These are phyloP conservation scores for Cornus kousa DNA, from an alignment of 148 eudicot species.

Conservation along the genomic window DNA sequence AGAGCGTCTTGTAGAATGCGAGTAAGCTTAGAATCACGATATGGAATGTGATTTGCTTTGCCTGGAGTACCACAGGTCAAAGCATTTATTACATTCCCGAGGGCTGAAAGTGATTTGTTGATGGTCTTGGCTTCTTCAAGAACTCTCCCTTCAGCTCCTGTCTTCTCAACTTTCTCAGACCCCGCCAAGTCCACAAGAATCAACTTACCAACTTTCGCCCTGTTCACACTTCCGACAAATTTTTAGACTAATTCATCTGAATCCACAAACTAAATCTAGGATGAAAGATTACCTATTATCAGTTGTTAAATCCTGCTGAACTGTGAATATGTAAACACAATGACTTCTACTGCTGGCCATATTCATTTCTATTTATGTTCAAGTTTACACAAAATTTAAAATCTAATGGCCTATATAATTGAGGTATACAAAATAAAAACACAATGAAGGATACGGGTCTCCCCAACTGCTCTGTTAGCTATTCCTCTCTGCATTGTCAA, in stretches of 20 bases:
- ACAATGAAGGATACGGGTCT: constrained; percentile 67
- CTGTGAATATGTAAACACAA: constrained; percentile 67
- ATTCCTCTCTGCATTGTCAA: constrained; percentile 67
- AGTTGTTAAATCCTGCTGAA: constrained; percentile 49
- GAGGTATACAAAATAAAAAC: neutral
- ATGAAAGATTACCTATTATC: constrained; percentile 52
- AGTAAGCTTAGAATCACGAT: constrained; percentile 92
- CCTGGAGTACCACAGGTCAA: constrained; percentile 55
- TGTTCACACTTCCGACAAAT: constrained; percentile 25
- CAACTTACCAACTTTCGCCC: constrained; percentile 63
- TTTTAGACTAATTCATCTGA: constrained; percentile 1
- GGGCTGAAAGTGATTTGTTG: constrained; percentile 84
- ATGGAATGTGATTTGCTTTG: constrained; percentile 70
- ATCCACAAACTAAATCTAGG: neutral
- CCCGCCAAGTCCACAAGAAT: constrained; percentile 93
- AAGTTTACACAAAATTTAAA: constrained; percentile 11
- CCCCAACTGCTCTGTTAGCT: constrained; percentile 90
- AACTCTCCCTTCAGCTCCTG: constrained; percentile 87
- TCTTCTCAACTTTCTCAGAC: constrained; percentile 88
- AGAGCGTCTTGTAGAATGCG: constrained; percentile 86
- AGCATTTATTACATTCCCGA: constrained; percentile 92
- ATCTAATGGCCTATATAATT: neutral
- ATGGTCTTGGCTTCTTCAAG: constrained; percentile 93
- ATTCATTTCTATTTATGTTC: constrained; percentile 71
- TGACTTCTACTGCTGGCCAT: constrained; percentile 95